A percentile compares a stretch with the other conserved stretches of the same genome.
Conservation (phyloP, 345 rosid species). For the Salix koriyanagi region DNA sequence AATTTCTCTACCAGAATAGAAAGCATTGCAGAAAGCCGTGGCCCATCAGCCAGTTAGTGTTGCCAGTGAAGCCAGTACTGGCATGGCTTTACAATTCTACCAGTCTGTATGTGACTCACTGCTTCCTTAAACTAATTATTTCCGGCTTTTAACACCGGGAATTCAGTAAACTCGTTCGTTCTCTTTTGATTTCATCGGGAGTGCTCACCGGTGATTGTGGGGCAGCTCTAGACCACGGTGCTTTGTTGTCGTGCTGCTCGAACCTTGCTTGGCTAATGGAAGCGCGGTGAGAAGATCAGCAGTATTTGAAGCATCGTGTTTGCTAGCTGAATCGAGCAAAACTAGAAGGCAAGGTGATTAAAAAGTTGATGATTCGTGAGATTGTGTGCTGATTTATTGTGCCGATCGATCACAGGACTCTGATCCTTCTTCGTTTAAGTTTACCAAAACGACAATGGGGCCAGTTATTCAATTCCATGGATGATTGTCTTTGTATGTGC, state of each 20-base stretch:
- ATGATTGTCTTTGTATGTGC: conserved; percentile 13
- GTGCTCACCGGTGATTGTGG: conserved; percentile 28
- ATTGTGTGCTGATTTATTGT: conserved; percentile 1
- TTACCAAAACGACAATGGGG: not conserved
- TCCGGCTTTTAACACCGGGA: not conserved
- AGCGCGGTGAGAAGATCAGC: conserved; percentile 31
- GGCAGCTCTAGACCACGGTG: conserved; percentile 24
- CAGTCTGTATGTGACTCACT: not conserved
- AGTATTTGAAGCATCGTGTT: conserved; percentile 32
- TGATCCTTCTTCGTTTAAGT: conserved; percentile 1
- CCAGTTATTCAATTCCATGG: conserved; percentile 10
- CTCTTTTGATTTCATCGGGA: conserved; percentile 1
- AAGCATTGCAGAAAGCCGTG: conserved; percentile 25
- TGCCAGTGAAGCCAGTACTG: conserved; percentile 23
- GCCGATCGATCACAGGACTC: not conserved
- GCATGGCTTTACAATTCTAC: conserved; percentile 24
- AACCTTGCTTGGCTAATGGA: too few species aligned
- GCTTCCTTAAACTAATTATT: not conserved
- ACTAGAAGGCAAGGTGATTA: not conserved
- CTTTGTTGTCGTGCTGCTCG: conserved; percentile 11
- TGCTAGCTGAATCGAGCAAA: not conserved
- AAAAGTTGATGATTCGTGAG: not conserved
- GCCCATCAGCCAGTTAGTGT: conserved; percentile 29
- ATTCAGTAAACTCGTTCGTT: not conserved
- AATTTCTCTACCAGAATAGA: not conserved